Percentiles rank a stretch among this genome's conserved stretches.
These are phyloP conservation scores for Ascochyta fabae DNA, from an alignment of 2,329 filamentous ascomycete species.

Conservation along the genomic window DNA sequence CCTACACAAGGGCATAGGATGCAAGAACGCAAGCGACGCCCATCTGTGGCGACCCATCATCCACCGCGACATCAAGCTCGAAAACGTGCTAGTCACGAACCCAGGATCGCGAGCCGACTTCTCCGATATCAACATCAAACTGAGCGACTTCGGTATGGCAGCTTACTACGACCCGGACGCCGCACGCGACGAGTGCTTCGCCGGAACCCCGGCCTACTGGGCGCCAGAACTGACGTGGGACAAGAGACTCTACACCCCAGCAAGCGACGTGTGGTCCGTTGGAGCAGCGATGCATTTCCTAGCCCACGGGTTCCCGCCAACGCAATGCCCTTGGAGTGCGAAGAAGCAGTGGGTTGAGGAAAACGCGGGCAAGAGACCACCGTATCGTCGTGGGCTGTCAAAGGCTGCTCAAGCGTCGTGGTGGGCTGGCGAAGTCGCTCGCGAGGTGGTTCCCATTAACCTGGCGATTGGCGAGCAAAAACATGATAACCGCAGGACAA, in stretches of 20 bases:
- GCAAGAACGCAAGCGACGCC: not conserved
- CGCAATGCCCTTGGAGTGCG: not conserved
- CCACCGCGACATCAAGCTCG: not conserved
- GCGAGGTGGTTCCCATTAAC: not conserved
- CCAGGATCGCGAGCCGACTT: slow-evolving; percentile 10
- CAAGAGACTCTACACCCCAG: slow-evolving; percentile 10
- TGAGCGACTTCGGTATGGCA: slow-evolving; percentile 72
- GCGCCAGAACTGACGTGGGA: slow-evolving; percentile 33
- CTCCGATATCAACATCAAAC: slow-evolving; percentile 60
- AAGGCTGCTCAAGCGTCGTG: not conserved
- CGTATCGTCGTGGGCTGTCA: not conserved
- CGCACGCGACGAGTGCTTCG: not conserved
- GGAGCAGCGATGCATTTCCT: slow-evolving; percentile 34
- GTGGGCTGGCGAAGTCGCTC: not conserved
- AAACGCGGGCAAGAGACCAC: not conserved
- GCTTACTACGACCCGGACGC: slow-evolving; percentile 59
- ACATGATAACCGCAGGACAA: not conserved
- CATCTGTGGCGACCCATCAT: not conserved
- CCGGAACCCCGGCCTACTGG: slow-evolving; percentile 26
- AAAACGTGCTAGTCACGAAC: not conserved
- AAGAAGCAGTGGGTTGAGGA: not conserved
- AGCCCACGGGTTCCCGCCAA: not conserved
- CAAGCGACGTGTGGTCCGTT: slow-evolving; percentile 36
- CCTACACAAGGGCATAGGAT: slow-evolving; percentile 52
- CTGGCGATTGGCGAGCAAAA: not conserved